These are phyloP conservation scores for Staphylotrichum longicolle DNA, from an alignment of 495 filamentous ascomycete species.

Conservation along the genomic window DNA sequence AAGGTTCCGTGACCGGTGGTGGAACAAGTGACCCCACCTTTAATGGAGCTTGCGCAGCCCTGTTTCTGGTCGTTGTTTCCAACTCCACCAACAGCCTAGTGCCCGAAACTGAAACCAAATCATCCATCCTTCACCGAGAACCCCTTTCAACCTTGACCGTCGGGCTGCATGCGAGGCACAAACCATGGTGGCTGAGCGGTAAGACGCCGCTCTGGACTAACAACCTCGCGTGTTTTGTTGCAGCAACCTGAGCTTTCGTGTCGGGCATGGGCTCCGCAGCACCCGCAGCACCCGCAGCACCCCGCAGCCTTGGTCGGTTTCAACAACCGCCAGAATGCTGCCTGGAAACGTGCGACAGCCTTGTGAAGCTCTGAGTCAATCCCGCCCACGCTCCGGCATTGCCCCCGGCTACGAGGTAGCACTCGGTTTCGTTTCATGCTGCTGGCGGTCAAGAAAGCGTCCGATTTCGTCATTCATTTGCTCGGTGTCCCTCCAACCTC, in stretches of 20 bases:
- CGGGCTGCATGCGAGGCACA: slow-evolving; percentile 11
- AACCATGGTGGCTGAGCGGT: slow-evolving; percentile 5
- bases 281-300: neutral
- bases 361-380: slow-evolving; percentile 12
- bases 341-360: neutral
- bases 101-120: neutral
- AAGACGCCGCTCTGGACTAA: neutral
- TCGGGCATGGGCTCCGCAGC: neutral
- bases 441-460: slow-evolving; percentile 9
- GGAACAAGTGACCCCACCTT: no score
- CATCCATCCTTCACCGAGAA: neutral
- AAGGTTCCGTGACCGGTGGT: no score
- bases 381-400: neutral
- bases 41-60: neutral
- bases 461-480: neutral
- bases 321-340: neutral
- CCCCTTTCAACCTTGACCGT: neutral
- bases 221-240: neutral
- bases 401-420: neutral
- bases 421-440: slow-evolving; percentile 4
- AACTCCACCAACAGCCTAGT: neutral
- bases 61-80: neutral
- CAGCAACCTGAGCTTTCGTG: neutral
- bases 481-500: neutral
- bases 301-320: slow-evolving; percentile 2